phyloP scores from a whole-genome alignment of 177 flowering plant species.

The Tripterygium wilfordii region DNA sequence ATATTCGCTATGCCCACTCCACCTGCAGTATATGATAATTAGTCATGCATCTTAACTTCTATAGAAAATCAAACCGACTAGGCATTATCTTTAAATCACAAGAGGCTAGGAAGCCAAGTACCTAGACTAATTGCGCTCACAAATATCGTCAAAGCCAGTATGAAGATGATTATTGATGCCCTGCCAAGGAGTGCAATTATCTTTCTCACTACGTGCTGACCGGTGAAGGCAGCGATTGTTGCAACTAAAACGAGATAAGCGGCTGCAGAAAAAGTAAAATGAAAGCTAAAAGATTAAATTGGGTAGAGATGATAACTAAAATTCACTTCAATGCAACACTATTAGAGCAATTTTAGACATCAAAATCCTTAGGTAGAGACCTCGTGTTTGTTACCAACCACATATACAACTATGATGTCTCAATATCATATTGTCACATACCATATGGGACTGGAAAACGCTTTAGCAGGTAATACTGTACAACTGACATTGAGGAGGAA shows the following conservation, averaged over 20 bases:
- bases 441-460: conserved; percentile 45
- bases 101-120: background rate
- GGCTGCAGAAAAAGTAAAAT: conserved; percentile 24
- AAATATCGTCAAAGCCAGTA: conserved; percentile 36
- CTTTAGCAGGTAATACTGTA: conserved; percentile 35
- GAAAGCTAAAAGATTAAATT: background rate
- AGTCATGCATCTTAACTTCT: background rate
- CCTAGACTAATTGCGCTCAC: conserved; percentile 41
- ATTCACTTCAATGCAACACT: background rate
- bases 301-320: background rate
- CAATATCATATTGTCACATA: conserved; percentile 5
- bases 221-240: conserved; percentile 33
- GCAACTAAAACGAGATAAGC: conserved; percentile 28
- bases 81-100: background rate
- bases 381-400: no score
- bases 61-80: no score
- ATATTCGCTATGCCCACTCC: conserved; percentile 42
- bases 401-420: background rate
- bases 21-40: conserved; percentile 20
- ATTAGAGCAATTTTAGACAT: background rate
- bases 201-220: conserved; percentile 36
- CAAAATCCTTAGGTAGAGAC: no score
- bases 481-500: conserved; percentile 47
- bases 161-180: conserved; percentile 41
- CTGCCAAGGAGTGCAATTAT: conserved; percentile 30